phyloP scores from a whole-genome alignment of 768 basidiomycete species.

The Hygrocybe coccinea region DNA sequence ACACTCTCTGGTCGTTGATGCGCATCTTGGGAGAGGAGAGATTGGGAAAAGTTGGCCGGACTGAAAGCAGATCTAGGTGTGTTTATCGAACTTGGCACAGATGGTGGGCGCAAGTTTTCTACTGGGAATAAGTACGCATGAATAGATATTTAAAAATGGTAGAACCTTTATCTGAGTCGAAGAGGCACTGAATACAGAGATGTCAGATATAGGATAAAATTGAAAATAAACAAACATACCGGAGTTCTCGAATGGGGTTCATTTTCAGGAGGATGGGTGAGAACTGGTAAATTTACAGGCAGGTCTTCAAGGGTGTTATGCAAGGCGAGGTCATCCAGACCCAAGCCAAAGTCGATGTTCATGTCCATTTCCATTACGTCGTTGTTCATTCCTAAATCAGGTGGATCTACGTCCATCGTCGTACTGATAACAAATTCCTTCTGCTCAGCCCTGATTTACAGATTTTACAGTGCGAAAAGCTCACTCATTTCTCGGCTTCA shows the following conservation, averaged over 20 bases:
- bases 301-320: not conserved
- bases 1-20: conserved; percentile 30
- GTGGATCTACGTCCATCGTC: conserved; percentile 16
- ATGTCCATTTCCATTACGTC: conserved; percentile 16
- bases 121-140: not conserved
- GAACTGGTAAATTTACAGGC: not conserved
- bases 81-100: conserved; percentile 4
- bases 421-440: conserved; percentile 8
- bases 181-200: not conserved
- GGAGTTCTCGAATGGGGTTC: not conserved
- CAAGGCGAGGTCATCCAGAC: conserved; percentile 4
- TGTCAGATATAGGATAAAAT: not conserved
- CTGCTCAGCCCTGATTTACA: conserved; percentile 5
- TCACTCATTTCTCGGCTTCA: conserved; percentile 21
- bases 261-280: not conserved
- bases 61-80: conserved; percentile 14
- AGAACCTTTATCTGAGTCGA: not conserved
- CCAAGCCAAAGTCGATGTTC: conserved; percentile 24
- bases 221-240: not conserved
- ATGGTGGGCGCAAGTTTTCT: conserved; percentile 18
- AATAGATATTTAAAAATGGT: not conserved
- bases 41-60: conserved; percentile 34
- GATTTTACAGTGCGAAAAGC: not conserved
- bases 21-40: conserved; percentile 39
- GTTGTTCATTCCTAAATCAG: conserved; percentile 8